Base-by-base conservation (phyloP, 768 basidiomycete species). In the Suillus alpinus region DNA sequence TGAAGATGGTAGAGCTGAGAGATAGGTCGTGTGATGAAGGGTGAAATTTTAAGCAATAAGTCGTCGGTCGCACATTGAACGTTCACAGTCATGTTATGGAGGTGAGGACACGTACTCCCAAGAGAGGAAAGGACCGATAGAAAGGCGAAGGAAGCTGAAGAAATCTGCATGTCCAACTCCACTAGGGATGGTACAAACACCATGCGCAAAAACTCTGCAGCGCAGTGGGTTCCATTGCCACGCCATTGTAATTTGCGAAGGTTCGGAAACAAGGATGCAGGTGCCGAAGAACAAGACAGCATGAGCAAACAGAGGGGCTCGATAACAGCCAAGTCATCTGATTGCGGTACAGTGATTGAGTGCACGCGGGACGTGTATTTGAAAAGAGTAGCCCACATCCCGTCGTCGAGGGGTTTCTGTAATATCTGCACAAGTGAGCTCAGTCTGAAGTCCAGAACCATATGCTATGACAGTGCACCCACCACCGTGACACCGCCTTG, bases 181-280 rank as follows among this genome's bases (percentile, higher is more conserved):
- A 29, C 4, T 26, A 70, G 37, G 6, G 68, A 18, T 14, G 69
- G 65, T 13, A 68, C 63, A 3, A 70, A 70, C 23, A 64, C 29
- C 31, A 70, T 61, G 16, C 62, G 64, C 39, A 70, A 39, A 44
- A 72, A 65, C 20, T 68, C 68, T 1, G 68, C 53, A 66, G 66
- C 68, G 29, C 56, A 32, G 0, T 56, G 36, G 59, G 68, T 70
- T 14, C 59, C 56, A 23, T 58, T 43, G 6, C 68, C 66, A 41
- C 62, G 62, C 69, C 71, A 72, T 12, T 53, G 60, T n/a, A 70
- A 37, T 26, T 56, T 59, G 6, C 31, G 61, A n/a, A 72, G 26
- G 40, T 64, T 68, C 0, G 71, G 63, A 31, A 72, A 70, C 53
- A 70, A 68, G 36, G 63, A 39, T 3, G 49, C 46, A 6, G 49